Base-by-base conservation (phyloP, 768 basidiomycete species). In the Phlegmacium glaucopus region DNA sequence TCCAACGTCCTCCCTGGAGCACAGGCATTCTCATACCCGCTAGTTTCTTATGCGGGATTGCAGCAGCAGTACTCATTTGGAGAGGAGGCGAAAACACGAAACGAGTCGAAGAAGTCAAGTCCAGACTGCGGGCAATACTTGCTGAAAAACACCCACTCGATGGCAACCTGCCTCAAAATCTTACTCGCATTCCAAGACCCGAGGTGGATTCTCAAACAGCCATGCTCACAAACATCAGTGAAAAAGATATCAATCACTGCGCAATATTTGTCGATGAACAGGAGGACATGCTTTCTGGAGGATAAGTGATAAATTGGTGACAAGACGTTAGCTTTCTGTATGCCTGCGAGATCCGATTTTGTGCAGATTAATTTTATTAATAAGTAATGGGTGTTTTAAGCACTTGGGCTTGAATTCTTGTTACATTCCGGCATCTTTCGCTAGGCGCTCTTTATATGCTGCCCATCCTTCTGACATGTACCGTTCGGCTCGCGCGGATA, bases 381-480 rank as follows among this genome's bases (percentile, higher is more conserved):
- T 22, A 22, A 22, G 5, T 22, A 22, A 22, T 22, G 22, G 22
- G 22, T 50, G 30, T 17, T 47, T 15, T 45, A 29, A 27, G 43
- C 17, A 25, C 22, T 39, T 44, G 50, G 15, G 16, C 22, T 32
- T 51, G n/a, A n/a, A n/a, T 39, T 44, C 35, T 22, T 50, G 44
- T 44, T 37, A 40, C 22, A 49, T 22, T 51, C 44, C 25, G 12
- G 16, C 36, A 40, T 25, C 37, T 50, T 40, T 56, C 42, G 58
- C 47, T 18, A 72, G 50, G 42, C 90, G 75, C 53, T 79, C 75
- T 55, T 83, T 67, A 63, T 99, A 99, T 32, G 96, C 94, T 27
- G 79, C 72, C 96, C 96, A 99, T 1, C 95, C 95, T 53, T 85
- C 92, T 39, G 67, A 67, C 65, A 77, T 80, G 64, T 98, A 99